A percentile compares a stretch with the other conserved stretches of the same genome.
These are phyloP conservation scores for Phoma herbarum DNA, from an alignment of 2,329 filamentous ascomycete genomes.

Conservation along the genomic window DNA sequence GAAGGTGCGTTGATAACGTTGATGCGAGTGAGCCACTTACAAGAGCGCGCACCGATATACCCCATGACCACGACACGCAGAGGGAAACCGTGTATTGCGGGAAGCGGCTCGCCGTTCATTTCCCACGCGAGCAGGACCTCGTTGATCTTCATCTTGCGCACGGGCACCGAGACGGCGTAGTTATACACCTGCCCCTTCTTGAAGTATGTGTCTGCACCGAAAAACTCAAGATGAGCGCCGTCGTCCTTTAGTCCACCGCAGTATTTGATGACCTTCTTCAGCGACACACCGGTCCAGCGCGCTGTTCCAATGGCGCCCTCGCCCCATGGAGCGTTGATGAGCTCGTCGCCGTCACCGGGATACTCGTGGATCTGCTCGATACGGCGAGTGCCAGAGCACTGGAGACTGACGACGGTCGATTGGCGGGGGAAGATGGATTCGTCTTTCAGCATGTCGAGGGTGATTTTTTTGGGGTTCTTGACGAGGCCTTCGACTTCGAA, in stretches of 20 bases:
- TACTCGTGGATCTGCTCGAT: constrained; percentile 74
- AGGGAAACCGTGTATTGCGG: constrained; percentile 72
- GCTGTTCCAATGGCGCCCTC: constrained; percentile 73
- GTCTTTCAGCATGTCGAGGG: constrained; percentile 67
- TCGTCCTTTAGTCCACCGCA: constrained; percentile 68
- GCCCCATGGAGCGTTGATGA: constrained; percentile 53
- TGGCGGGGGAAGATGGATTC: constrained; percentile 68
- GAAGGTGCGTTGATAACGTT: constrained; percentile 67
- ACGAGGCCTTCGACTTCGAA: constrained; percentile 69
- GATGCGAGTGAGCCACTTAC: constrained; percentile 71
- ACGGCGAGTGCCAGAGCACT: constrained; percentile 74
- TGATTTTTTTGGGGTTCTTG: constrained; percentile 64
- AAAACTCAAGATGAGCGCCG: constrained; percentile 72
- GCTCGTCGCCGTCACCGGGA: constrained; percentile 72
- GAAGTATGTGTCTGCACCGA: constrained; percentile 77
- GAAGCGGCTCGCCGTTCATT: constrained; percentile 73
- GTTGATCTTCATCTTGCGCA: constrained; percentile 71
- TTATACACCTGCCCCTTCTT: constrained; percentile 72
- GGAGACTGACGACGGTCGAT: constrained; percentile 68
- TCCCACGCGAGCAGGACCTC: constrained; percentile 75
- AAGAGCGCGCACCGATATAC: constrained; percentile 71
- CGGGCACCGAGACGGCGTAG: constrained; percentile 73
- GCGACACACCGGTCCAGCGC: constrained; percentile 67
- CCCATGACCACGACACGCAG: constrained; percentile 70
- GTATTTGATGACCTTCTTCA: constrained; percentile 75